These are phyloP conservation scores for Poterioochromonas sp. DNA, from an alignment of 352 stramenopile species.

Conservation along the genomic window DNA sequence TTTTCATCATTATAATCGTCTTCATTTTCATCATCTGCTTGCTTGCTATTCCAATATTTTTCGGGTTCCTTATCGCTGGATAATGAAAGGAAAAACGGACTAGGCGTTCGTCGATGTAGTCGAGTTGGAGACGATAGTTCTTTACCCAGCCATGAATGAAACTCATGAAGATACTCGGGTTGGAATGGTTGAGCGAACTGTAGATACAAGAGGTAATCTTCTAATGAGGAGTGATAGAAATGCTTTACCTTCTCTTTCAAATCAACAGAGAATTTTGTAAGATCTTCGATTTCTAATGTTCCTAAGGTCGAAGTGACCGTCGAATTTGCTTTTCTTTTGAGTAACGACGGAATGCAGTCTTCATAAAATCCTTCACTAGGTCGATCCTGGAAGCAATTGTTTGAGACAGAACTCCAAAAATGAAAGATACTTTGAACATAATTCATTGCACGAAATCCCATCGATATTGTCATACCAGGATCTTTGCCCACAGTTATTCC, in stretches of 20 bases:
- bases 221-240: not conserved
- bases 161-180: not conserved
- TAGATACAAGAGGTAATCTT: not conserved
- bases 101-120: not conserved
- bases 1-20: not conserved
- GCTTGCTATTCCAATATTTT: not conserved
- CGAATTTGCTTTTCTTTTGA: not conserved
- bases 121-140: not conserved
- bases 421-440: no score
- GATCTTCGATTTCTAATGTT: no score
- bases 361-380: not conserved
- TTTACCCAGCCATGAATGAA: not conserved
- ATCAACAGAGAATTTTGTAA: no score
- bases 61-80: not conserved
- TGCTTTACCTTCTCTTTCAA: not conserved
- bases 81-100: not conserved
- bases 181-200: not conserved
- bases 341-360: not conserved
- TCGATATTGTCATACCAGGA: not conserved
- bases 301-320: no score
- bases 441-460: not conserved
- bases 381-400: not conserved
- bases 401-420: not conserved
- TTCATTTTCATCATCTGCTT: not conserved
- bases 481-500: no score